phyloP scores from a whole-genome alignment of 345 rosid species.

The Bretschneidera sinensis region DNA sequence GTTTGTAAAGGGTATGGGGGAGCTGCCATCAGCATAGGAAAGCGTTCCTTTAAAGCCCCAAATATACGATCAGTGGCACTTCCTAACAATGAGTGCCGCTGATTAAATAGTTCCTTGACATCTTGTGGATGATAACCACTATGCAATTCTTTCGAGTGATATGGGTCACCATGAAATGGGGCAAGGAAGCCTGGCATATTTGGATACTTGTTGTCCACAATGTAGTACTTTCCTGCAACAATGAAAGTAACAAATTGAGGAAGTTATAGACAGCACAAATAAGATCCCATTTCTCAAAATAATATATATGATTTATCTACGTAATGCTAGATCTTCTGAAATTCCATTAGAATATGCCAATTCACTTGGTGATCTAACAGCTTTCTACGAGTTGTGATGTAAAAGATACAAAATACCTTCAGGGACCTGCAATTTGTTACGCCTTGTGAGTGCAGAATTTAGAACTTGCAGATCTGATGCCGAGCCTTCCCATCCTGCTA shows the following conservation, averaged over 20 bases:
- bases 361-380: neutral
- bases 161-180: slow-evolving; percentile 48
- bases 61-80: slow-evolving; percentile 44
- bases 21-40: slow-evolving; percentile 75
- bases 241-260: slow-evolving; percentile 4
- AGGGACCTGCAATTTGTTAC: slow-evolving; percentile 60
- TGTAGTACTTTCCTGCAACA: slow-evolving; percentile 76
- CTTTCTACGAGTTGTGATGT: neutral
- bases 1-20: slow-evolving; percentile 90
- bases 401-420: slow-evolving; percentile 42
- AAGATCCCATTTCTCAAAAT: neutral
- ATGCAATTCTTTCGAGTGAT: slow-evolving; percentile 35
- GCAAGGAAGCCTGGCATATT: slow-evolving; percentile 79
- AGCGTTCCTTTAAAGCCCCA: slow-evolving; percentile 73
- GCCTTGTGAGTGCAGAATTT: slow-evolving; percentile 70
- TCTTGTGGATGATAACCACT: slow-evolving; percentile 46
- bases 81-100: slow-evolving; percentile 56
- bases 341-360: neutral
- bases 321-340: neutral
- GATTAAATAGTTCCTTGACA: slow-evolving; percentile 68
- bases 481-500: slow-evolving; percentile 98
- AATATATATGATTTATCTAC: neutral
- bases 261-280: neutral
- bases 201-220: slow-evolving; percentile 61
- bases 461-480: slow-evolving; percentile 78